Base-by-base conservation (phyloP, 192 early-diverging fungal genomes). In the Phlyctochytrium bullatum region DNA sequence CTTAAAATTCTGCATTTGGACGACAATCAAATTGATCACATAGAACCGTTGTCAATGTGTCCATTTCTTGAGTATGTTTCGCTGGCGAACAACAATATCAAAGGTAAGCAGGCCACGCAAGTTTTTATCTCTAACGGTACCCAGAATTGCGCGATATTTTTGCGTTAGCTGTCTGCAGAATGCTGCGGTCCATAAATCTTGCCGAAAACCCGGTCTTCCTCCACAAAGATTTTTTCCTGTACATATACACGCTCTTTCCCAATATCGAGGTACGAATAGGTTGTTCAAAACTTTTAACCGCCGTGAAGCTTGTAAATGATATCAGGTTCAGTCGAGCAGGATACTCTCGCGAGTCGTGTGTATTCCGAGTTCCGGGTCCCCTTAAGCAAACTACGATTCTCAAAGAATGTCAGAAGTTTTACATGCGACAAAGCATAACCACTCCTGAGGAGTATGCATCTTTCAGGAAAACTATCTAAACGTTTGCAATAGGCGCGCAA, bases 21-120 rank as follows among this genome's bases (percentile, higher is more conserved):
- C 31, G 69, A 62, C n/a, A 71, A 71, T 51, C 54, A 65, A 40
- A 71, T 71, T 59, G 69, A 71, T 12, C 25, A 71, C 34, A 51
- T 71, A 16, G 61, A 71, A 6, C 56, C 69, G 3, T 34, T 71
- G 20, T 64, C 69, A 3, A 64, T 34, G 29, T 71, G 69, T 58
- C 69, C 69, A 14, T 71, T 64, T 56, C 47, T 71, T 16, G 56
- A 54, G 2, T 61, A 71, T 25, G 30, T 71, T 23, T 54, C 63
- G 23, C 34, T 71, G n/a, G 61, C 69, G 2, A 62, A 71, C 36
- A 71, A 71, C 56, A 64, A 71, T 23, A 65, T 71, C 12, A 62
- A 71, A 56, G 69, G 62, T 65, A 14, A 29, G 33, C 10, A 16
- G 25, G 32, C 14, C 30, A 31, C n/a, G 14, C 29, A 2, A n/a